phyloP scores from a whole-genome alignment of 176 grass and related monocot genomes.

The Aegilops tauschii region DNA sequence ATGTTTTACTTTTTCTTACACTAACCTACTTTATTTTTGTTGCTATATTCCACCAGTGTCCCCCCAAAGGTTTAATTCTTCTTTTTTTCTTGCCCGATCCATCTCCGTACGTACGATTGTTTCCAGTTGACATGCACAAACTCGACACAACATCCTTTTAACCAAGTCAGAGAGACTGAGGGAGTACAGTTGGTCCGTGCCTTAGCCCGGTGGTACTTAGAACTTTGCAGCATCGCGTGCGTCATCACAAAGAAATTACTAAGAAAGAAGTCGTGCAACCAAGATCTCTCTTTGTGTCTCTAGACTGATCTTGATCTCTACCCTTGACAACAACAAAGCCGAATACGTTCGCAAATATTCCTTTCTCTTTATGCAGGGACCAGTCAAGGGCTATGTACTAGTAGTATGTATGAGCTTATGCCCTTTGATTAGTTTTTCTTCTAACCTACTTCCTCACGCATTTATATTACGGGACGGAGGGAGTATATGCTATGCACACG shows the following conservation, averaged over 20 bases:
- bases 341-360: background rate
- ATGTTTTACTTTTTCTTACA: too few relatives aligned
- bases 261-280: background rate
- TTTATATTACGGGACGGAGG: too few relatives aligned
- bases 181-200: background rate
- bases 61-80: background rate
- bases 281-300: background rate
- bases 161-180: background rate
- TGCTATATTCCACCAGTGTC: background rate
- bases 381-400: constrained; percentile 17
- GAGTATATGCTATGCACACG: background rate
- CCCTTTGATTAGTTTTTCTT: constrained; percentile 11
- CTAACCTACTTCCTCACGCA: background rate
- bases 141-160: background rate
- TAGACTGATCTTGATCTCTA: too few relatives aligned
- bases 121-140: background rate
- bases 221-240: background rate
- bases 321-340: background rate
- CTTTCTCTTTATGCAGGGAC: background rate
- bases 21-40: too few relatives aligned
- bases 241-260: background rate
- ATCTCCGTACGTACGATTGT: background rate
- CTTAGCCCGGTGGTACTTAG: background rate
- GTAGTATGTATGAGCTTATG: constrained; percentile 7
- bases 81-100: background rate